Conservation (phyloP, 2,329 filamentous ascomycete genomes). For the Elsinoe ampelina region DNA sequence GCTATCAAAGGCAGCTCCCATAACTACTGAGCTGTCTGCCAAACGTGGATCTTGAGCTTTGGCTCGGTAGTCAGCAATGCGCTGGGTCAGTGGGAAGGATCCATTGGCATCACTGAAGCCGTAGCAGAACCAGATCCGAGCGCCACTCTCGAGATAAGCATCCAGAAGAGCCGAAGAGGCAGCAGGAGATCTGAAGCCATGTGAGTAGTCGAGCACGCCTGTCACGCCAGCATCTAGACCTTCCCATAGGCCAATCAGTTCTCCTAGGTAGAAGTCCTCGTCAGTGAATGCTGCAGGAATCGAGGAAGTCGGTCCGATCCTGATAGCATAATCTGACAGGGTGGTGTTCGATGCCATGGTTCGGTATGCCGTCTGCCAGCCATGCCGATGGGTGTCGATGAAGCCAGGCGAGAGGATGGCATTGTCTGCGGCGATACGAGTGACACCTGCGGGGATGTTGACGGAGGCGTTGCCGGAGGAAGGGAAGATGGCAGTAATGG, state of each 20-base stretch:
- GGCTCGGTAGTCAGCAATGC: not conserved
- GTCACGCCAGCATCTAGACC: conserved; percentile 46
- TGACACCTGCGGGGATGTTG: conserved; percentile 20
- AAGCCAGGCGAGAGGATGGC: conserved; percentile 32
- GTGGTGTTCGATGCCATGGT: conserved; percentile 45
- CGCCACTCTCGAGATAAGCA: conserved; percentile 13
- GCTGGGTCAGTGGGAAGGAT: not conserved
- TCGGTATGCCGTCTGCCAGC: conserved; percentile 48
- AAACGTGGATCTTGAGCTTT: not conserved
- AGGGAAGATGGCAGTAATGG: not conserved
- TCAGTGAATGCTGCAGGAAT: conserved; percentile 27
- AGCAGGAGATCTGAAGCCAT: conserved; percentile 29
- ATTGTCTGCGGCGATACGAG: conserved; percentile 31
- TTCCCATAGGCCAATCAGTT: conserved; percentile 39
- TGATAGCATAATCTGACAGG: conserved; percentile 40
- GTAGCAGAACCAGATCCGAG: conserved; percentile 30
- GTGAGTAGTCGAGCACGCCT: conserved; percentile 45
- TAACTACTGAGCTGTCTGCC: not conserved
- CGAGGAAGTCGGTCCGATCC: conserved; percentile 30
- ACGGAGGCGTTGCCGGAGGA: not conserved
- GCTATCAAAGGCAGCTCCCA: not conserved
- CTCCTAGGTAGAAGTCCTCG: conserved; percentile 41
- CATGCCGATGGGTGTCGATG: conserved; percentile 38
- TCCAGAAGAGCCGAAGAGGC: conserved; percentile 13
- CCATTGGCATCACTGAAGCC: conserved; percentile 20